Evolutionary conservation across 805 yeast genomes (phyloP), one percentile per base, ranked within the genome.

Genomic region (Wickerhamiella nectarea): DNA sequence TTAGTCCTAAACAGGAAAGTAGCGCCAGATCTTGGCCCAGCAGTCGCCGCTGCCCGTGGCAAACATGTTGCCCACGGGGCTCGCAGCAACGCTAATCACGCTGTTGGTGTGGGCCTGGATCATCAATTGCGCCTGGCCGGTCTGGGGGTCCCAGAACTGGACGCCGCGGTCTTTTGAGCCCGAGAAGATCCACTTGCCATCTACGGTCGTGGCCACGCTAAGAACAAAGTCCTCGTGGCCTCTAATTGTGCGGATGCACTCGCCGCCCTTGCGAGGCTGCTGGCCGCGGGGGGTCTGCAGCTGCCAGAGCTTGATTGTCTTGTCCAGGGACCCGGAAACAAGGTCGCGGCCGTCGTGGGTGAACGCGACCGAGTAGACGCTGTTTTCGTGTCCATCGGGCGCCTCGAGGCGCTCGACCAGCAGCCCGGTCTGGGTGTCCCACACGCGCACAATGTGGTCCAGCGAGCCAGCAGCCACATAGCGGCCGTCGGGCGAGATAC

Each of bases 31-130:
- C 64, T 95, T 76, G 34, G 97, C 97, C 61, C 87, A 83, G 64
- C 94, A 89, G 65, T 89, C 97, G 61, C 97, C 98, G 64, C 85
- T 74, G 46, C 97, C 97, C 11, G 97, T 87, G 44, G 97, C 97
- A 69, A 89, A 91, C 55, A 84, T 78, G 39, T 93, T 89, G 49
- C 84, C 78, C 49, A 76, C 77, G 52, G 86, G 85, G 19, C 91
- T 78, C 18, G 91, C 95, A 39, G 94, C 85, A 33, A 89, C 97
- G 44, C 89, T 78, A 53, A 89, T 89, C 38, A 91, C 97, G 8
- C 94, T 82, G 68, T 89, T 89, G 61, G 91, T 78, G 63, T 89
- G 97, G 28, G 97, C 97, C 67, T 86, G 96, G 55, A 91, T 72
- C 95, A 87, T 85, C 58, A 89, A 71, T 63, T 85, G 76, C 43